Evolutionary conservation across 768 basidiomycete genomes (phyloP), one percentile per base, ranked within the genome.

Genomic region (Hirschioporus abietinus): DNA sequence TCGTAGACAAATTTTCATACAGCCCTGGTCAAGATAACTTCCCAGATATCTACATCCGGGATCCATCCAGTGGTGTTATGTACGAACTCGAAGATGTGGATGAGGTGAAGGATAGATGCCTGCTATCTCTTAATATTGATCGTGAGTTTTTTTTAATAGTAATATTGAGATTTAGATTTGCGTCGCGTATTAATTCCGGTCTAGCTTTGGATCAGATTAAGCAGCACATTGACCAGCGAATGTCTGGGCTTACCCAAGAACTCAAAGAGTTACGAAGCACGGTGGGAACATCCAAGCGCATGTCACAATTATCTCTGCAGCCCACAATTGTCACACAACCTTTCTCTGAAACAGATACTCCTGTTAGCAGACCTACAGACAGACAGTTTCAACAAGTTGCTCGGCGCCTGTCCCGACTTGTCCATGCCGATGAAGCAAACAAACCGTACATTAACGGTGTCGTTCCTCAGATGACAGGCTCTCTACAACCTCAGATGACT

Each of bases 171-270:
- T 66, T 26, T 65, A 9, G 58, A 5, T 58, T 60, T n/a, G n/a
- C n/a, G n/a, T n/a, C n/a, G n/a, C n/a, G 68, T 60, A 66, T 35
- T 60, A 17, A 70, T 59, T 42, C 17, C 18, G 64, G 7, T 52
- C 23, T 71, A 99, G 96, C 95, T 25, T 88, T 99, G 65, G 96
- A 99, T 77, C 96, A 99, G 75, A 96, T 99, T 76, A 98, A 96
- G 75, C 95, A 98, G 73, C 96, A 99, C 74, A 96, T 99, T 70
- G 96, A 99, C 73, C 73, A 87, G 1, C 95, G 96, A 72, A 96
- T 99, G 68, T 88, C 92, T 0, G 80, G 80, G 0, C 80, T 99
- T 20, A 88, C 93, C 34, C 89, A 90, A 69, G 95, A 99, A 67
- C 85, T 98, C 77, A 94, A 95, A 70, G 96, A 99, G 58, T 84